Conservation (phyloP, 2,329 filamentous ascomycete species). For the Cladobotryum protrusum region DNA sequence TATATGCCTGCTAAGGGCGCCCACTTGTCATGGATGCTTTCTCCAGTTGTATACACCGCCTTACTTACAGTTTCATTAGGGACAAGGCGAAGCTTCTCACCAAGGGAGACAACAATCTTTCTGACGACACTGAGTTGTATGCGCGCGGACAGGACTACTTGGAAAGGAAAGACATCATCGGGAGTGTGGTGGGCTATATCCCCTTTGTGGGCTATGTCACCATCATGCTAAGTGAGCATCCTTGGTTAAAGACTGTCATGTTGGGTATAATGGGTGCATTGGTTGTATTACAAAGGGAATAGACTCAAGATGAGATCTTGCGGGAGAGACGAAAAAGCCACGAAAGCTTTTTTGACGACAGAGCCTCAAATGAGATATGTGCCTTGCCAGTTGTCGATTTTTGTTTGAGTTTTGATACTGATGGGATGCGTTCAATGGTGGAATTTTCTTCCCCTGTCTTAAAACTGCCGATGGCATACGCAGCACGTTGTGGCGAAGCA, state of each 20-base stretch:
- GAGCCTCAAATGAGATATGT: neutral
- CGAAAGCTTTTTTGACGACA: neutral
- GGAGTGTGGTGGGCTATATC: constrained; percentile 84
- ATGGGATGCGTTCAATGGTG: neutral
- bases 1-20: neutral
- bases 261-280: constrained; percentile 90
- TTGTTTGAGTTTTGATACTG: neutral
- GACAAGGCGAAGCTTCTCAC: constrained; percentile 70
- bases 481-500: no score
- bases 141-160: constrained; percentile 82
- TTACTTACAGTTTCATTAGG: constrained; percentile 26
- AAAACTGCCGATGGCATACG: no score
- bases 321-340: constrained; percentile 1
- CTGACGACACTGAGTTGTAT: constrained; percentile 85
- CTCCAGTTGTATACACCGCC: neutral
- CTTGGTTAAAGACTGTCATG: constrained; percentile 95
- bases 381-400: neutral
- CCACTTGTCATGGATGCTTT: neutral
- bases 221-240: constrained; percentile 89
- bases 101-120: constrained; percentile 94
- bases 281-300: constrained; percentile 89
- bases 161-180: constrained; percentile 82
- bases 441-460: no score
- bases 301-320: constrained; percentile 15
- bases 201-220: constrained; percentile 97